These are phyloP conservation scores for Fonsecaea multimorphosa DNA, from an alignment of 2,329 filamentous ascomycete genomes.

Conservation along the genomic window DNA sequence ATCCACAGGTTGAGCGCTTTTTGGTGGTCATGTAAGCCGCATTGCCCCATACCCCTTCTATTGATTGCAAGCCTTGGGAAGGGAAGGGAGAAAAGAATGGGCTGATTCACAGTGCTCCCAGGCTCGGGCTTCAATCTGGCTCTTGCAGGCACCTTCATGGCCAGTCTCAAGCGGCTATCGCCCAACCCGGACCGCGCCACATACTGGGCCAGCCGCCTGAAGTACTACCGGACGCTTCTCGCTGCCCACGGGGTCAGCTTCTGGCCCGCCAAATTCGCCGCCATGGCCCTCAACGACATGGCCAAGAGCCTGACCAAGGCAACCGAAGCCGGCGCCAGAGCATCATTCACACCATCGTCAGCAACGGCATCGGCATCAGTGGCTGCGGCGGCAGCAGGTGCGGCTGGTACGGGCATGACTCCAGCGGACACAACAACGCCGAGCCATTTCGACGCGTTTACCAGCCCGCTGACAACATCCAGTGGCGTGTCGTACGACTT, in stretches of 20 bases:
- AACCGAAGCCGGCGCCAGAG: conserved; percentile 2
- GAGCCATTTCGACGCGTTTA: conserved; percentile 19
- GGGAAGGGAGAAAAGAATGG: no score
- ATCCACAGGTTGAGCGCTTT: conserved; percentile 29
- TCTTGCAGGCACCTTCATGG: conserved; percentile 28
- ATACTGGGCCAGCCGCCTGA: conserved; percentile 25
- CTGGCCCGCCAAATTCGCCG: conserved; percentile 30
- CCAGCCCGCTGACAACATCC: conserved; percentile 24
- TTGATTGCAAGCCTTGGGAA: no score
- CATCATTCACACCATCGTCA: not conserved
- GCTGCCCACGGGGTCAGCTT: conserved; percentile 24
- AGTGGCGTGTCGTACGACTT: conserved; percentile 28
- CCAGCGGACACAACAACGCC: conserved; percentile 3
- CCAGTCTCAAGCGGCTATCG: conserved; percentile 26
- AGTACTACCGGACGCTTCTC: conserved; percentile 24
- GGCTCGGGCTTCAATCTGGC: conserved; percentile 29
- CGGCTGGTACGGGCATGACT: not conserved
- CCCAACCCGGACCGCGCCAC: conserved; percentile 21
- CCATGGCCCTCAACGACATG: conserved; percentile 25
- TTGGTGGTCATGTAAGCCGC: conserved; percentile 30
- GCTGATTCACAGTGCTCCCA: no score
- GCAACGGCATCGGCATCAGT: not conserved
- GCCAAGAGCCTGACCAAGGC: conserved; percentile 29
- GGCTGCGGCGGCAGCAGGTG: no score
- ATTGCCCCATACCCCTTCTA: not conserved